A percentile compares a stretch with the other conserved stretches of the same genome.
These are phyloP conservation scores for Tetrahymena thermophila DNA, from an alignment of 73 alveolate species.

Conservation along the genomic window DNA sequence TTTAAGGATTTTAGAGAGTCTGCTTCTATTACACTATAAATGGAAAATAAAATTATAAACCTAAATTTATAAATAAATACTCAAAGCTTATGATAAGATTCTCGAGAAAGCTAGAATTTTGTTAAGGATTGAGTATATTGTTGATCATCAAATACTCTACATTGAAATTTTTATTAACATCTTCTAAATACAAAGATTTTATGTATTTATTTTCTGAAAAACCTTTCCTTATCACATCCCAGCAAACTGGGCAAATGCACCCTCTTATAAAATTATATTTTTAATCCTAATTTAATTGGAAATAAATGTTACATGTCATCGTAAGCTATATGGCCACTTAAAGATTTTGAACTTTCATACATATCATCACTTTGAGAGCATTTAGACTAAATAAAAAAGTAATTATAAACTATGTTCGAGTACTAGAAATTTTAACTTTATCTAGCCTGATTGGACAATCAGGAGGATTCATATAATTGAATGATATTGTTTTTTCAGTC, in stretches of 20 bases:
- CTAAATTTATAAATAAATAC: neutral
- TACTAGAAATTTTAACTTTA: neutral
- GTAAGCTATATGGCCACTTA: neutral
- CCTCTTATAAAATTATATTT: neutral
- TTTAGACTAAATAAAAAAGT: neutral
- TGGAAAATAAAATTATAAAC: neutral
- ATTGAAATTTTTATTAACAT: neutral
- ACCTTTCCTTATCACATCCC: neutral
- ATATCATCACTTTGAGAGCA: neutral
- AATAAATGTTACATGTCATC: neutral
- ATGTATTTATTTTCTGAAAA: neutral
- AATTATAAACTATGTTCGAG: neutral
- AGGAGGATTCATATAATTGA: neutral
- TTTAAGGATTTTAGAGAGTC: neutral
- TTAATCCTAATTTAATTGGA: neutral
- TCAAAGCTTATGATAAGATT: neutral
- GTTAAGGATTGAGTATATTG: neutral
- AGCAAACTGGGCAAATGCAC: neutral
- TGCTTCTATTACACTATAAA: neutral
- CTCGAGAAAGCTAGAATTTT: neutral
- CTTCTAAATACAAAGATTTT: neutral
- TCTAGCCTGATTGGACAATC: neutral
- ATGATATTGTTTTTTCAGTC: neutral
- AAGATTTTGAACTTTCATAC: neutral
- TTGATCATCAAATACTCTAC: neutral